phyloP scores from a whole-genome alignment of 495 filamentous ascomycete genomes.

The Neurospora sublineolata region DNA sequence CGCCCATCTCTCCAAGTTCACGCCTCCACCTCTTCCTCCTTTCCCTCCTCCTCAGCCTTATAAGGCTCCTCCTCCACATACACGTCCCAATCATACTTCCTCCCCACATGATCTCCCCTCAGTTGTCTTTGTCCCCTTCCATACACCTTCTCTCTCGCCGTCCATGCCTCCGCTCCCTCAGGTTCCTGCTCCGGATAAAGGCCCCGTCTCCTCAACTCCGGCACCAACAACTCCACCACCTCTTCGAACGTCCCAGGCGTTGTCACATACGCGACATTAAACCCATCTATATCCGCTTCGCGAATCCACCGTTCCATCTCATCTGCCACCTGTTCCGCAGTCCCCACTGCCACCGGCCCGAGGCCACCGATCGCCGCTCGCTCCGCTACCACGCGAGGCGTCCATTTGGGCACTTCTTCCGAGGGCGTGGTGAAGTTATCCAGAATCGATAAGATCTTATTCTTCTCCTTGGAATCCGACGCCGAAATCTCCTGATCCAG shows the following conservation, averaged over 20 bases:
- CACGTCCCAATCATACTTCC: constrained; percentile 45
- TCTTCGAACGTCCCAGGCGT: constrained; percentile 36
- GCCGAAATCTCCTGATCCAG: constrained; percentile 42
- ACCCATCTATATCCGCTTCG: constrained; percentile 54
- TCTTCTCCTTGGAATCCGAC: constrained; percentile 40
- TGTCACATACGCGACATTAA: constrained; percentile 41
- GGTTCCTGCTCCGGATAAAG: constrained; percentile 25
- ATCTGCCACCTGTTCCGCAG: constrained; percentile 46
- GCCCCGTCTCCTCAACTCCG: constrained; percentile 29
- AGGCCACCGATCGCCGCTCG: constrained; percentile 45
- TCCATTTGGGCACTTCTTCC: constrained; percentile 41
- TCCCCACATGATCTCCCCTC: constrained; percentile 43
- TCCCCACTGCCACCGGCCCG: constrained; percentile 44
- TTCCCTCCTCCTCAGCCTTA: not conserved
- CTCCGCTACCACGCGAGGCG: constrained; percentile 42
- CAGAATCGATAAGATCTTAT: constrained; percentile 41
- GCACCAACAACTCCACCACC: constrained; percentile 33
- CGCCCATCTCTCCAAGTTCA: not conserved
- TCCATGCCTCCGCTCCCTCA: constrained; percentile 31
- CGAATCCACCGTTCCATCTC: constrained; percentile 48
- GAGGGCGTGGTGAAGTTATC: constrained; percentile 40
- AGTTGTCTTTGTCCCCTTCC: constrained; percentile 44
- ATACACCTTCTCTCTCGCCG: constrained; percentile 50
- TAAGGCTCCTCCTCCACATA: constrained; percentile 40
- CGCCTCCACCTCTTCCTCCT: not conserved